phyloP scores from a whole-genome alignment of 2,329 filamentous ascomycete species.

The Myriosclerotinia scirpicola region DNA sequence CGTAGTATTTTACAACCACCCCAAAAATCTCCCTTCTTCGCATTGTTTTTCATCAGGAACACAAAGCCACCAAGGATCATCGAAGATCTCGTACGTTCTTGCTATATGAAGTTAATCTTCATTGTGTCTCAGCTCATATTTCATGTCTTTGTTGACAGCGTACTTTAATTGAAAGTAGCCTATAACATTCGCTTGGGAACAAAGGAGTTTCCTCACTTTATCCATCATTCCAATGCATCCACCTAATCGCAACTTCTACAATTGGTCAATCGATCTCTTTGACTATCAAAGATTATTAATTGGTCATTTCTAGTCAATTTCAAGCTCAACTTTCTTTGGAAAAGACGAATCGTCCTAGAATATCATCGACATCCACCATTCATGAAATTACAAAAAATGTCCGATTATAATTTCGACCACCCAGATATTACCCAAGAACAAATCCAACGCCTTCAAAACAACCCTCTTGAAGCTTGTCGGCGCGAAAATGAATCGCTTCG shows the following conservation, averaged over 20 bases:
- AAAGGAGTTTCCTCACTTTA: conserved; percentile 11
- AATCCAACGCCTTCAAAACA: conserved; percentile 1
- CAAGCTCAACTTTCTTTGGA: background rate
- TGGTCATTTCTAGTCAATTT: background rate
- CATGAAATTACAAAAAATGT: conserved; percentile 11
- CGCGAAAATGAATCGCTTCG: conserved; percentile 12
- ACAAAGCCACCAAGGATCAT: background rate
- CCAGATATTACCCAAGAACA: background rate
- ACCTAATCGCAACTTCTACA: background rate
- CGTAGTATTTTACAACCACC: background rate
- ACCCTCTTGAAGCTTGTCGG: conserved; percentile 19
- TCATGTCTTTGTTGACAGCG: background rate
- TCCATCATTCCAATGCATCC: background rate
- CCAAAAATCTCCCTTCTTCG: background rate
- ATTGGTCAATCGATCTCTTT: conserved; percentile 9
- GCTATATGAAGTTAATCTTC: background rate
- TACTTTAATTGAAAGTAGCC: conserved; percentile 3
- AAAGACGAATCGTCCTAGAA: background rate
- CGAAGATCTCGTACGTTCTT: background rate
- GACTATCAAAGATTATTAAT: background rate
- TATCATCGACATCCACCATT: background rate
- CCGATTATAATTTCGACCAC: conserved; percentile 16
- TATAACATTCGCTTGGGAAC: conserved; percentile 6
- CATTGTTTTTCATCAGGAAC: background rate
- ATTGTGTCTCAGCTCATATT: background rate